Evolutionary conservation across 805 yeast species (phyloP), one percentile per base, ranked within the genome.

Genomic region (Candida orba): DNA sequence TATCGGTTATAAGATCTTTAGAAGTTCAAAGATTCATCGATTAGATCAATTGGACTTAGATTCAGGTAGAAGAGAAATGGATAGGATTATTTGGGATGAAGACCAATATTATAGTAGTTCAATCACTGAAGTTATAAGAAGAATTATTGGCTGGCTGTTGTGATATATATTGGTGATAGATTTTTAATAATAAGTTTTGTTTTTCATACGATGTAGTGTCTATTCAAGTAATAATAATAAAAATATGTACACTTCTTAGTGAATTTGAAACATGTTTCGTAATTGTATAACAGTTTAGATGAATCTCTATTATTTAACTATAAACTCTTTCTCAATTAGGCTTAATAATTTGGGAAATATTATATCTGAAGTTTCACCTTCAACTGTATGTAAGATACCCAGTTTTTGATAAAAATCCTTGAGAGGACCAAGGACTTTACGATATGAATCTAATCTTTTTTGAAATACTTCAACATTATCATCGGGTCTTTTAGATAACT

Each of bases 61-160:
- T 60, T 75, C 87, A 0, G 95, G 95, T 3, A 68, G 95, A 53
- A 71, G 93, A 40, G 95, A 87, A 58, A 78, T 81, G 64, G 96
- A 88, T 62, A 68, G 88, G 39, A 76, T 76, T 49, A 77, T 80
- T 20, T 86, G 95, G 95, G 87, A 81, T 51, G 93, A 86, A 45
- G 86, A 84, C 41, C 68, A 63, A 35, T 66, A 61, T 30, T 67
- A 66, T 41, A 52, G 34, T 22, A 58, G 62, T 24, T 58, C 65
- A 15, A 50, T 58, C 24, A 58, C 57, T 18, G 68, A 64, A 41
- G 44, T 56, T 30, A 18, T 57, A 9, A 56, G 43, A 43, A 60
- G 50, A 34, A 40, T 56, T 14, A 43, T 65, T 24, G 56, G 60
- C 18, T 63, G 68, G 68, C 39, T 64, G 34, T 58, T 56, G 27